Evolutionary conservation across 106 monocot genomes (phyloP).

Genomic region (Dendrobium officinale): DNA sequence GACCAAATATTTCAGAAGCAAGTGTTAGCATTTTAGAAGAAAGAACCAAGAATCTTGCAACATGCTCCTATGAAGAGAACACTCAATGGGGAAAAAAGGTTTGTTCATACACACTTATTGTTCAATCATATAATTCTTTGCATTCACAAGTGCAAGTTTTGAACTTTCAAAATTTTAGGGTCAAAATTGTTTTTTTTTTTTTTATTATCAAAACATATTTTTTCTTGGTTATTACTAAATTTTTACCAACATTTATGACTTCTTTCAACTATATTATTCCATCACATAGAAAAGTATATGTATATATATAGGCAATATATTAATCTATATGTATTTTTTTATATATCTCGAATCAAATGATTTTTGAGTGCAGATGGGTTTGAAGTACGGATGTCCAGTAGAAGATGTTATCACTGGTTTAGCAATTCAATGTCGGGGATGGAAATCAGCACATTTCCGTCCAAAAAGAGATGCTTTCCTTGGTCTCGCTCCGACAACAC

Average conservation of each 20-base stretch:
- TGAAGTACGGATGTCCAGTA: slow-evolving; percentile 61
- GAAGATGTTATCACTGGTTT: slow-evolving; percentile 73
- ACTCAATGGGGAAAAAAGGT: slow-evolving; percentile 50
- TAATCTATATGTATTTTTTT: neutral
- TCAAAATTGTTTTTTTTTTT: neutral
- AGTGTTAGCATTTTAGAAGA: slow-evolving; percentile 15
- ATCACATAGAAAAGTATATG: no score
- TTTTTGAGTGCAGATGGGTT: slow-evolving; percentile 13
- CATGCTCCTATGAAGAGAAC: slow-evolving; percentile 33
- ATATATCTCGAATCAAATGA: neutral
- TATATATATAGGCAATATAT: no score
- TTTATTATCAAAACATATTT: neutral
- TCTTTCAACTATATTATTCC: no score
- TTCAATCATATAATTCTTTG: neutral
- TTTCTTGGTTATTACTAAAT: neutral
- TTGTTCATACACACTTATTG: neutral
- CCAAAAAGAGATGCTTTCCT: slow-evolving; percentile 44
- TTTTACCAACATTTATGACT: no score
- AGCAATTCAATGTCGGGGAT: slow-evolving; percentile 67
- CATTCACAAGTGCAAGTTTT: no score
- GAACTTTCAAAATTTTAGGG: neutral
- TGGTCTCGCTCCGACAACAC: slow-evolving; percentile 51
- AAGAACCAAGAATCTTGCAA: slow-evolving; percentile 17
- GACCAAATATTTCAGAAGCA: slow-evolving; percentile 6
- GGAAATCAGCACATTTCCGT: slow-evolving; percentile 56